Evolutionary conservation across 192 early-diverging fungal genomes (phyloP).

Genomic region (Allomyces macrogynus): DNA sequence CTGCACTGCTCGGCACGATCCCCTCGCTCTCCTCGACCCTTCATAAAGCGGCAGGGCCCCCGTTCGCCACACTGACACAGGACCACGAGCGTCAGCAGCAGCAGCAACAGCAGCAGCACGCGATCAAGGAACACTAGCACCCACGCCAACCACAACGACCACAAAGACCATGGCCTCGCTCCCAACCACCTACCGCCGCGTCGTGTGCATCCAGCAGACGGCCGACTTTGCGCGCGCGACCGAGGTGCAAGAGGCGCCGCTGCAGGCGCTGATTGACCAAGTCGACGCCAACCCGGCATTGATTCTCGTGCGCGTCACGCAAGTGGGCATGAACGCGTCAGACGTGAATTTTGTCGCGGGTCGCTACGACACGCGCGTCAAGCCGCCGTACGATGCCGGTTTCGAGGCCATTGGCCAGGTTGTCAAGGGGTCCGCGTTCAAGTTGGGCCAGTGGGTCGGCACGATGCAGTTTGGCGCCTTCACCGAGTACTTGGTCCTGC

Average conservation of each 20-base stretch:
- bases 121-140: no score
- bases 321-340: conserved; percentile 32
- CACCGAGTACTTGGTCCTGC: conserved; percentile 21
- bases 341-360: conserved; percentile 36
- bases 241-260: background rate
- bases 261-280: background rate
- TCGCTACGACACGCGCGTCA: conserved; percentile 22
- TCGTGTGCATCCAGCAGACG: background rate
- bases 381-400: conserved; percentile 38
- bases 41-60: no score
- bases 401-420: conserved; percentile 34
- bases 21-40: no score
- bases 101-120: no score
- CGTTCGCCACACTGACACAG: no score
- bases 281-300: conserved; percentile 9
- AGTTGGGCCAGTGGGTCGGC: conserved; percentile 11
- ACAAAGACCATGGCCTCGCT: background rate
- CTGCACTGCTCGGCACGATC: no score
- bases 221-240: background rate
- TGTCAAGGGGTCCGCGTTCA: conserved; percentile 17
- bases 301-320: conserved; percentile 18
- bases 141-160: no score
- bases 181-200: background rate
- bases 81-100: no score
- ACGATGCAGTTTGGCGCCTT: conserved; percentile 28